A percentile compares a stretch with the other conserved stretches of the same genome.
phyloP scores from a whole-genome alignment of 129 eudicot species.

The Kitagawia praeruptora region DNA sequence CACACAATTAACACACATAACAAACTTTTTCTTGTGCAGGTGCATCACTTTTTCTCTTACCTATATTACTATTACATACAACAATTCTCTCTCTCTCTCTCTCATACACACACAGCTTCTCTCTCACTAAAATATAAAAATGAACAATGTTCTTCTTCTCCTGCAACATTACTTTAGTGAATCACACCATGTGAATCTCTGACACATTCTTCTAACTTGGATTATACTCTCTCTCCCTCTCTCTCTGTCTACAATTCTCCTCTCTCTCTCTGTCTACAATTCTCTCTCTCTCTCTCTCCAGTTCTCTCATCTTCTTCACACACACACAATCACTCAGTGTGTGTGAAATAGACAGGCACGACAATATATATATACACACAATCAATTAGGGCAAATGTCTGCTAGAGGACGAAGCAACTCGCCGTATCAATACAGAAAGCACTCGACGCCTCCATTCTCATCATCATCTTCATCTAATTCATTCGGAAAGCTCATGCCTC shows the following conservation, averaged over 20 bases:
- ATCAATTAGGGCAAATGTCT: constrained; percentile 46
- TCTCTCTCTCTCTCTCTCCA: neutral
- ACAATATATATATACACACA: neutral
- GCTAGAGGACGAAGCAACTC: constrained; percentile 63
- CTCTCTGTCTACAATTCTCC: neutral
- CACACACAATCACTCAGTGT: constrained; percentile 14
- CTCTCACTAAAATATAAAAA: constrained; percentile 13
- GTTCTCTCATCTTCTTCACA: constrained; percentile 7
- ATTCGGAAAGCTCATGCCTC: constrained; percentile 49
- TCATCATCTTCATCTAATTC: constrained; percentile 77
- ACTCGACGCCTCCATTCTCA: constrained; percentile 60
- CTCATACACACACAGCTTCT: constrained; percentile 14
- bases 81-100: neutral
- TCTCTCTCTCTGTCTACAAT: neutral
- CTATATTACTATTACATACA: neutral
- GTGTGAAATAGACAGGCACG: constrained; percentile 4
- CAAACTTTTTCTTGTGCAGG: no score
- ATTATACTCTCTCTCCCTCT: neutral
- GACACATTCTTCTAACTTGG: constrained; percentile 23
- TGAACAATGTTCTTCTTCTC: constrained; percentile 18
- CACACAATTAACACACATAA: neutral
- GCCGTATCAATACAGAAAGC: constrained; percentile 53
- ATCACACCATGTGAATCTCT: constrained; percentile 35
- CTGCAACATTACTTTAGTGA: constrained; percentile 14
- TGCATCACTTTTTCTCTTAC: neutral